Base-by-base conservation (phyloP, 179 eudicot species). In the Amaranthus tricolor region DNA sequence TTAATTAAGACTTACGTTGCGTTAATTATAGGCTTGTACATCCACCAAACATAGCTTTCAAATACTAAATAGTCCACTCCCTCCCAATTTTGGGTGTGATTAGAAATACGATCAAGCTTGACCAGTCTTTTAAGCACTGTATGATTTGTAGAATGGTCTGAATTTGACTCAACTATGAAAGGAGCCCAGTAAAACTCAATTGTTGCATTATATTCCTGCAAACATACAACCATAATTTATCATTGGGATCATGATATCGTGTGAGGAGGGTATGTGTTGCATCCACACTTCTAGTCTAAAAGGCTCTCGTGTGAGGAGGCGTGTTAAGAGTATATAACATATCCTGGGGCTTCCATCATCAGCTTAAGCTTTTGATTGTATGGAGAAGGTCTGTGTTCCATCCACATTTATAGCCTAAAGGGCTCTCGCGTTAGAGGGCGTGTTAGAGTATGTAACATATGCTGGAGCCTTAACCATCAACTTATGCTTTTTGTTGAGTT, bases 31-130 rank as follows among this genome's bases (percentile, higher is more conserved):
- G 97, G 97, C 77, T 90, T 87, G 78, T 90, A 86, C 99, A 91
- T 95, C 99, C 98, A 95, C 99, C 99, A 95, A n/a, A 95, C 90
- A 73, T 95, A 95, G 83, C 93, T 95, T 77, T 93, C 98, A 70
- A 90, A 95, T 7, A 93, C 90, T 77, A 95, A 78, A 57, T 88
- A 70, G 74, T 93, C 91, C 0, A 86, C 97, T 45, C 93, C 92
- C 70, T 88, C 88, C 99, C 99, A 95, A 61, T 86, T 81, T 71
- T 78, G 76, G 70, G 88, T 84, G 68, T 95, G 99, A 45, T 87
- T 84, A 17, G 90, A 84, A 7, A 95, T 85, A 5, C 86, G 81
- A 57, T 93, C 94, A 45, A 93, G 99, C 79, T 78, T 93, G 49
- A 93, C 98, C 53, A 91, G 72, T 68, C 99, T 82, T 72, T 81